phyloP scores from a whole-genome alignment of 768 basidiomycete species.

The Arthromyces matolae region DNA sequence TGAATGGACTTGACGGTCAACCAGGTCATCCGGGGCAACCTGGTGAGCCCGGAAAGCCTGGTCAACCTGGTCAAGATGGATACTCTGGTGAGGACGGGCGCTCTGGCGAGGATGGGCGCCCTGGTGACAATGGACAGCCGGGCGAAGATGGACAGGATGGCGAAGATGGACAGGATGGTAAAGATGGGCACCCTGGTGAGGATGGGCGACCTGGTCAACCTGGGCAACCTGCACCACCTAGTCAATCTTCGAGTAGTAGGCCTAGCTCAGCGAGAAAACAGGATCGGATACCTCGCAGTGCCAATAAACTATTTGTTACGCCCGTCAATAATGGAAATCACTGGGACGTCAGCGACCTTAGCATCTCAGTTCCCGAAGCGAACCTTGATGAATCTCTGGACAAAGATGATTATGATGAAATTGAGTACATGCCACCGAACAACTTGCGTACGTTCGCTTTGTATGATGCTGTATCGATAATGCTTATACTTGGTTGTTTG shows the following conservation, averaged over 20 bases:
- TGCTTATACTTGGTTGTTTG: background rate
- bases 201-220: too few species aligned
- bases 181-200: too few species aligned
- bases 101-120: background rate
- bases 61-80: background rate
- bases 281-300: slow-evolving; percentile 50
- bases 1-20: background rate
- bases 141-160: too few species aligned
- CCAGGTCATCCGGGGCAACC: background rate
- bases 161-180: too few species aligned
- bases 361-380: slow-evolving; percentile 29
- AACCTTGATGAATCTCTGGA: slow-evolving; percentile 23
- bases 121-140: background rate
- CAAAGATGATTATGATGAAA: slow-evolving; percentile 41
- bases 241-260: too few species aligned
- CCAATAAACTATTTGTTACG: slow-evolving; percentile 55
- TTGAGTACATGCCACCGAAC: slow-evolving; percentile 53
- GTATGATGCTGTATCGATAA: background rate
- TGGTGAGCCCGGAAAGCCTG: background rate
- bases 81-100: background rate
- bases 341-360: slow-evolving; percentile 71
- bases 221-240: background rate
- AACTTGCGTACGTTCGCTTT: slow-evolving; percentile 30
- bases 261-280: slow-evolving; percentile 71
- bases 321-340: slow-evolving; percentile 62